Evolutionary conservation across 2,329 filamentous ascomycete species (phyloP).

Genomic region (Pseudogymnoascus sp.): DNA sequence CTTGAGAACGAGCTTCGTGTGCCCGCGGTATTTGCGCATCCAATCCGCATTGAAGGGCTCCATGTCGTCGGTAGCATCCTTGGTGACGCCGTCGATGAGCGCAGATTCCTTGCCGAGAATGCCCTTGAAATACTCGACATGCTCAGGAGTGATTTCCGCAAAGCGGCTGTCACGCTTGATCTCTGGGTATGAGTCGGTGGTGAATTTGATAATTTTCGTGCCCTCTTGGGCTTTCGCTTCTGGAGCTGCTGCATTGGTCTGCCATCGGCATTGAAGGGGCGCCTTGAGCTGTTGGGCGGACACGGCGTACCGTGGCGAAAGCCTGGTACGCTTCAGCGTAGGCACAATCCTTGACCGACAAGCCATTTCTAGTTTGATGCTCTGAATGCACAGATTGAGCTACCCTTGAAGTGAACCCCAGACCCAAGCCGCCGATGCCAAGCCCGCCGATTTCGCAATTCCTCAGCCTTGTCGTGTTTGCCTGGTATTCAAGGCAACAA

Average conservation of each 20-base stretch:
- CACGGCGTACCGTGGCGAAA: background rate
- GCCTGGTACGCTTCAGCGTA: background rate
- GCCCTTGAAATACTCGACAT: conserved; percentile 75
- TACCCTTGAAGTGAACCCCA: background rate
- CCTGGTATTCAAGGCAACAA: background rate
- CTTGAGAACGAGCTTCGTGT: conserved; percentile 79
- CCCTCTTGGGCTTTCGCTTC: conserved; percentile 24
- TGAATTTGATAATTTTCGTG: conserved; percentile 57
- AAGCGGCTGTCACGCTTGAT: conserved; percentile 75
- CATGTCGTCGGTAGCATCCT: conserved; percentile 69
- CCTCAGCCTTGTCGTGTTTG: background rate
- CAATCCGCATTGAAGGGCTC: conserved; percentile 94
- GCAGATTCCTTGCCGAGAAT: conserved; percentile 74
- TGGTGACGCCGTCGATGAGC: conserved; percentile 73
- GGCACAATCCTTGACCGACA: conserved; percentile 7
- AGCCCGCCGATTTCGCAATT: conserved; percentile 5
- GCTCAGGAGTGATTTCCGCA: conserved; percentile 61
- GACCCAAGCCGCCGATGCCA: background rate
- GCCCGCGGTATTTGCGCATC: conserved; percentile 97
- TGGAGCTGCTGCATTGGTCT: conserved; percentile 23
- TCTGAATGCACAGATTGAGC: background rate
- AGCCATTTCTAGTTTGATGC: conserved; percentile 5
- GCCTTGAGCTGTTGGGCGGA: conserved; percentile 16
- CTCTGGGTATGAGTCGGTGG: conserved; percentile 76
- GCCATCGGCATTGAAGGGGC: background rate